Conservation (phyloP, 345 rosid species). For the Populus euphratica region DNA sequence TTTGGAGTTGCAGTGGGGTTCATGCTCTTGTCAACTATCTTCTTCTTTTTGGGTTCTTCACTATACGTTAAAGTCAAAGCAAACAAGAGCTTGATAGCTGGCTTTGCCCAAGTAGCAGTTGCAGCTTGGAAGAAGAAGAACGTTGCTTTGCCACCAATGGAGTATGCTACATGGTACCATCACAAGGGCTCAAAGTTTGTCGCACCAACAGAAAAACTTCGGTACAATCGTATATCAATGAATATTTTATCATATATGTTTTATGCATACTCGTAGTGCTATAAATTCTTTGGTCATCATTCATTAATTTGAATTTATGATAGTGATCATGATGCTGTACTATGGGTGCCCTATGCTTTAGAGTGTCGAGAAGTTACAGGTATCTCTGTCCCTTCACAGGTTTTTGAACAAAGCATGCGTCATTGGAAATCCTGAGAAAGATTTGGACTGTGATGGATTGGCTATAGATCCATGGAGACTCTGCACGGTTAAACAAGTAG, state of each 20-base stretch:
- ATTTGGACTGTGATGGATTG: conserved; percentile 28
- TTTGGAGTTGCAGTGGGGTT: conserved; percentile 46
- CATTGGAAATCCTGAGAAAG: conserved; percentile 30
- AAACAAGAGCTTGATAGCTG: conserved; percentile 35
- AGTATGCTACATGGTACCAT: conserved; percentile 41
- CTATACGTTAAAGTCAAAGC: conserved; percentile 37
- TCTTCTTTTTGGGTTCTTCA: conserved; percentile 48
- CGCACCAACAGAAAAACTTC: conserved; percentile 37
- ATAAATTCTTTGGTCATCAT: too few species aligned
- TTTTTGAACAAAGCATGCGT: conserved; percentile 55
- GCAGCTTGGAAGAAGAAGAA: conserved; percentile 38
- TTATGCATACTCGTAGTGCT: too few species aligned
- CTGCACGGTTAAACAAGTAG: conserved; percentile 59
- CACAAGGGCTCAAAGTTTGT: conserved; percentile 38
- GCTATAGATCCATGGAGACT: conserved; percentile 44
- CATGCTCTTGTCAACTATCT: conserved; percentile 38
- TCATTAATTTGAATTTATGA: too few species aligned
- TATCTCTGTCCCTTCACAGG: conserved; percentile 18
- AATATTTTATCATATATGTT: too few species aligned
- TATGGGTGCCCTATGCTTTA: too few species aligned
- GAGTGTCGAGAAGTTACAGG: too few species aligned
- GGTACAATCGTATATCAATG: conserved; percentile 1
- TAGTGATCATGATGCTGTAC: too few species aligned
- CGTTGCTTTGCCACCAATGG: conserved; percentile 38
- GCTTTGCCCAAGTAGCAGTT: conserved; percentile 45